Percentiles rank a stretch among this genome's conserved stretches.
These are phyloP conservation scores for Begonia fuchsioides DNA, from an alignment of 306 rosid species.

Conservation along the genomic window DNA sequence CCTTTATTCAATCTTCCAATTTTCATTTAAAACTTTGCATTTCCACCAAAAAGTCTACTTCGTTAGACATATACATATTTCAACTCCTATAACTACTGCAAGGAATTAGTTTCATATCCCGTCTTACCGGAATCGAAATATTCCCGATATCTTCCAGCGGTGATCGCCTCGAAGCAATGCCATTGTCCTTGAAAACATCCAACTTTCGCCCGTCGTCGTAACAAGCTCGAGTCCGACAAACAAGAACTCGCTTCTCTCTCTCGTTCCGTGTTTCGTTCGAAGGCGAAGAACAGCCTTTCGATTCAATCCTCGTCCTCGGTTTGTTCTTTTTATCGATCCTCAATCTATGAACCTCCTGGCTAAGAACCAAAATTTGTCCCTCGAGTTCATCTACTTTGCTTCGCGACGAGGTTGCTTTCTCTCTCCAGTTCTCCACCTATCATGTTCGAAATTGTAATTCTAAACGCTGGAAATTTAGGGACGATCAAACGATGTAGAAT, in stretches of 20 bases:
- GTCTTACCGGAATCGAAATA: slow-evolving; percentile 26
- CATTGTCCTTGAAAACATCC: slow-evolving; percentile 9
- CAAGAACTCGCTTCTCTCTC: slow-evolving; percentile 62
- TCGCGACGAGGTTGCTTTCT: slow-evolving; percentile 50
- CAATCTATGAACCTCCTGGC: slow-evolving; percentile 26
- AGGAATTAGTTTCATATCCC: slow-evolving; percentile 12
- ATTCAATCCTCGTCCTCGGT: slow-evolving; percentile 8
- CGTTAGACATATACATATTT: no score
- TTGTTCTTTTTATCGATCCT: slow-evolving; percentile 20
- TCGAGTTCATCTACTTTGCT: slow-evolving; percentile 31
- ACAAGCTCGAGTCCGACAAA: slow-evolving; percentile 28
- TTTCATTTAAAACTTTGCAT: no score
- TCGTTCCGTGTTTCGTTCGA: slow-evolving; percentile 33
- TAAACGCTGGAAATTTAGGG: not conserved
- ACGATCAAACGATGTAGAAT: not conserved
- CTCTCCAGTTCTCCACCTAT: slow-evolving; percentile 83
- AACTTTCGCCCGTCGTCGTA: slow-evolving; percentile 26
- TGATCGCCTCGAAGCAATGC: slow-evolving; percentile 18
- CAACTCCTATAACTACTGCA: no score
- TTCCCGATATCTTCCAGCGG: slow-evolving; percentile 61
- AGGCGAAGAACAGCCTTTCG: slow-evolving; percentile 3
- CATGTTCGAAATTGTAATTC: not conserved
- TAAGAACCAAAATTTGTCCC: slow-evolving; percentile 21
- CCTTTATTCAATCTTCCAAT: no score
- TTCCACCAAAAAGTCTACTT: no score